Percentiles rank a stretch among this genome's conserved stretches.
Conservation (phyloP, 148 eudicot genomes). For the Suaeda aralocaspica region DNA sequence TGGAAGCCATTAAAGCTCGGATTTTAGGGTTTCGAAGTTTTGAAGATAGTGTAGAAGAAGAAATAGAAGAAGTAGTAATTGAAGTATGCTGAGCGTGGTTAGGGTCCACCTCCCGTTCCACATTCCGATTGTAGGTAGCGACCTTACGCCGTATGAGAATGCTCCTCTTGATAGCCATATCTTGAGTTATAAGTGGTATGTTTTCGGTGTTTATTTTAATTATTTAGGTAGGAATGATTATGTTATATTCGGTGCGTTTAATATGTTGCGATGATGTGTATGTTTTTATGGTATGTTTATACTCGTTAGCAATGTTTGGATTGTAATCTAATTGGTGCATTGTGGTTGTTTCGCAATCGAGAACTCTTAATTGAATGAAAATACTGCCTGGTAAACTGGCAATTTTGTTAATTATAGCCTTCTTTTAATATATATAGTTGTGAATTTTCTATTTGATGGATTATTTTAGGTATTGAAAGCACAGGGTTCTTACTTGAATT, state of each 20-base stretch:
- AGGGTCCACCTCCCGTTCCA: constrained; percentile 94
- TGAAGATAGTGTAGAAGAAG: constrained; percentile 26
- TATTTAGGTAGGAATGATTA: neutral
- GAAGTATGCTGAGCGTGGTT: constrained; percentile 76
- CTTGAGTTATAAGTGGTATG: constrained; percentile 84
- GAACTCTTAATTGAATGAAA: no score
- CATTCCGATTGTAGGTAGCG: constrained; percentile 94
- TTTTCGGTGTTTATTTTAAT: neutral
- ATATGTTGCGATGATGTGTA: no score
- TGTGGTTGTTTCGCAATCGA: no score
- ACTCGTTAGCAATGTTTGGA: neutral
- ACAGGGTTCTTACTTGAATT: no score
- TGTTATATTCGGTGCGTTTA: neutral
- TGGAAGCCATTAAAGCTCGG: constrained; percentile 4
- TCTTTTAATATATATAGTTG: no score
- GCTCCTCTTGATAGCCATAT: constrained; percentile 75
- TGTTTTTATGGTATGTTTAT: neutral
- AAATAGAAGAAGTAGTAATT: no score
- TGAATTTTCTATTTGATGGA: no score
- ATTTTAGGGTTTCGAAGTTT: constrained; percentile 24
- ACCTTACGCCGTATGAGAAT: constrained; percentile 79
- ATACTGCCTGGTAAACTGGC: no score
- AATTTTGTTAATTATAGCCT: no score
- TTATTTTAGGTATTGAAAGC: no score
- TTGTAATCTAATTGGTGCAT: no score